Base-by-base conservation (phyloP, 768 basidiomycete species). In the Termitomyces titanicus region DNA sequence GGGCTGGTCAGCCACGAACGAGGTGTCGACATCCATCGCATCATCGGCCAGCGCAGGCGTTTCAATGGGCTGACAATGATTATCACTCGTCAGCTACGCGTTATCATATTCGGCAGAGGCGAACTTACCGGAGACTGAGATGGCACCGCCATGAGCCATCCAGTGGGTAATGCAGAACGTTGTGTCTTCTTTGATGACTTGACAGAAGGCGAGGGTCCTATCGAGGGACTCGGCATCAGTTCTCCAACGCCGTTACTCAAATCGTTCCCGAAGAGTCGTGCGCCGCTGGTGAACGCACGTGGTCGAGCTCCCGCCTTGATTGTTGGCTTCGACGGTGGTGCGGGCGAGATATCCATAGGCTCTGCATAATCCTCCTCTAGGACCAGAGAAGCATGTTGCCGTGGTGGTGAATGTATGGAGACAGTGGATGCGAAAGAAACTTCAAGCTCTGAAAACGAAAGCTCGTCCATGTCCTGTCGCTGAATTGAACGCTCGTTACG, bases 271-370 rank as follows among this genome's bases (percentile, higher is more conserved):
- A 92, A 92, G 51, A 88, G 69, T 47, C 90, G 78, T 12, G 82
- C 79, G 11, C 75, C 79, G 56, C 79, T 84, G 0, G 87, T 89
- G 54, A 81, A 83, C 24, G 87, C 84, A 50, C 86, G 81, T 3
- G 86, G 84, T 24, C 88, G 82, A 35, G 67, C 68, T 20, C 67
- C 63, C 18, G 63, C 50, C 57, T 71, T 71, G 35, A 63, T 48
- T 51, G 51, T 35, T 47, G 67, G 58, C 60, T 67, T 70, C 52
- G 65, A 54, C 57, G 68, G 66, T 61, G 70, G 86, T 22, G 79
- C 81, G 9, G 91, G 91, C 3, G 90, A 92, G 45, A 93, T 86
- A 64, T 92, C 90, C 91, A 92, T 92, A 3, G 88, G 80, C 49
- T 85, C 78, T 47, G 79, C 73, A 59, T 75, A 76, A 39, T 73